Conservation (phyloP, 805 yeast species). For the Ascoidea asiatica region DNA sequence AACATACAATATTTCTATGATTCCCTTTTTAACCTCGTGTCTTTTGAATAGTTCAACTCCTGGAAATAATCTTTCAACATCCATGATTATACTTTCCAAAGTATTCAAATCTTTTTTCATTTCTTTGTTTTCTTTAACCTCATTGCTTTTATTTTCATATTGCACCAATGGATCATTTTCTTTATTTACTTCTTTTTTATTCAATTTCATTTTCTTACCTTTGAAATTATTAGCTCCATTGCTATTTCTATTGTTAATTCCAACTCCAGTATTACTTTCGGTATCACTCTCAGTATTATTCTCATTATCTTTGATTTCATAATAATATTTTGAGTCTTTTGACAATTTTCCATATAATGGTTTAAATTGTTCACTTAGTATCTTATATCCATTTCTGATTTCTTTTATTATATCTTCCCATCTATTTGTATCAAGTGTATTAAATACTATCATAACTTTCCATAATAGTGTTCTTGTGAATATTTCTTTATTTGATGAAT, state of each 20-base stretch:
- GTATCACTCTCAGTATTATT: not conserved
- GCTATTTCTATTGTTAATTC: not conserved
- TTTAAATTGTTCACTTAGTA: constrained; percentile 1
- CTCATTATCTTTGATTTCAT: not conserved
- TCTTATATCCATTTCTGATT: constrained; percentile 2
- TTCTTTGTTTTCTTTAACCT: not conserved
- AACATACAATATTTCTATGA: constrained; percentile 6
- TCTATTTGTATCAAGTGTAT: constrained; percentile 1
- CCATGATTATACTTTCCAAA: constrained; percentile 9
- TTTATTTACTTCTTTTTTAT: not conserved
- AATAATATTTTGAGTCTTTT: constrained; percentile 2
- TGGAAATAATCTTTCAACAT: constrained; percentile 10
- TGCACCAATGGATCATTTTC: not conserved
- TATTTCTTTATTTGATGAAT: not conserved
- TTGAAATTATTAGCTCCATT: not conserved
- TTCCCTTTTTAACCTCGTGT: constrained; percentile 3
- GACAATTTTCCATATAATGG: constrained; percentile 3
- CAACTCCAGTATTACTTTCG: not conserved
- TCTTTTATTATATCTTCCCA: constrained; percentile 4
- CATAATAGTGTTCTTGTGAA: constrained; percentile 8
- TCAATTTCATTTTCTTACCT: not conserved
- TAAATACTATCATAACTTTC: constrained; percentile 6
- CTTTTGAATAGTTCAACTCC: constrained; percentile 6
- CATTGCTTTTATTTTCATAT: too few species aligned
- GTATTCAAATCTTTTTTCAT: constrained; percentile 3